A percentile compares a stretch with the other conserved stretches of the same genome.
Conservation (phyloP, 805 yeast genomes). For the Candida peoriensis region DNA sequence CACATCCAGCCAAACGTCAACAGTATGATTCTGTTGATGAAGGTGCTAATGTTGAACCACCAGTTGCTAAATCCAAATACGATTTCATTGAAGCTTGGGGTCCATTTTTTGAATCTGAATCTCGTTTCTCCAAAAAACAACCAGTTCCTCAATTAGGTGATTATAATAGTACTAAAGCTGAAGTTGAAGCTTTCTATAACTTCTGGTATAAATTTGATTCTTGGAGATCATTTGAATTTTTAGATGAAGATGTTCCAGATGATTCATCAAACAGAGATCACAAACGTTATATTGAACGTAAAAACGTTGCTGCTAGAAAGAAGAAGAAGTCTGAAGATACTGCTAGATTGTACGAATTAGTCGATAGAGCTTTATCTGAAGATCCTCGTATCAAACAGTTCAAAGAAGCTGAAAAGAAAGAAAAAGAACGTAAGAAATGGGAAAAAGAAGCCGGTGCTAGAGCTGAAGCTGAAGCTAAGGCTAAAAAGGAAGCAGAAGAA, state of each 20-base stretch:
- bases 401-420: conserved; percentile 92
- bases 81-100: conserved; percentile 92
- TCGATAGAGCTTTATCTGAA: conserved; percentile 81
- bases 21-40: conserved; percentile 96
- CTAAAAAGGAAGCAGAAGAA: conserved; percentile 84
- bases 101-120: conserved; percentile 85
- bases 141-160: conserved; percentile 85
- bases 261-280: conserved; percentile 99
- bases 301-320: conserved; percentile 93
- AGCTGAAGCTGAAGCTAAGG: conserved; percentile 91
- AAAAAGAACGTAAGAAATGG: conserved; percentile 94
- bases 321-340: conserved; percentile 97
- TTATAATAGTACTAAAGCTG: conserved; percentile 61
- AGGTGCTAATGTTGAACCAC: conserved; percentile 80
- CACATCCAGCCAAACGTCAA: conserved; percentile 80
- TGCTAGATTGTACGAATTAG: conserved; percentile 78
- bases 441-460: conserved; percentile 97
- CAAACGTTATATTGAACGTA: conserved; percentile 97
- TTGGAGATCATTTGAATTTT: conserved; percentile 97
- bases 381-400: conserved; percentile 94
- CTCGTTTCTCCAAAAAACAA: conserved; percentile 85
- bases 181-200: conserved; percentile 81
- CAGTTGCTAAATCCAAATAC: conserved; percentile 56
- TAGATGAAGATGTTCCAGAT: conserved; percentile 99
- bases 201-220: conserved; percentile 95